A percentile compares a stretch with the other conserved stretches of the same genome.
phyloP scores from a whole-genome alignment of 1,139 yeast species.

The Oligophagozyma castellii region DNA sequence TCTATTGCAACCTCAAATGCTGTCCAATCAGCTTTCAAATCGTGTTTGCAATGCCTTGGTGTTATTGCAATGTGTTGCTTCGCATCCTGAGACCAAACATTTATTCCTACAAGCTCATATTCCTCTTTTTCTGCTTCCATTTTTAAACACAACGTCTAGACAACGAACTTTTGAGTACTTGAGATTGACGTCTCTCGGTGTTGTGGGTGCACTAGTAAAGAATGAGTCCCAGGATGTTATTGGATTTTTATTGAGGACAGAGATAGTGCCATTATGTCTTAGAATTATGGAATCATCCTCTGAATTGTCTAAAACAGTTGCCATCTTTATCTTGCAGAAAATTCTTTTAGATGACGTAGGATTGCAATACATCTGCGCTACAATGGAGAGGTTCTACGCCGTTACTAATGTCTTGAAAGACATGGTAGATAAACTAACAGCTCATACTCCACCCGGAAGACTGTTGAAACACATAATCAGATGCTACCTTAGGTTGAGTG shows the following conservation, averaged over 20 bases:
- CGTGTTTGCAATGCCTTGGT: conserved; percentile 95
- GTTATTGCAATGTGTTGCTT: conserved; percentile 88
- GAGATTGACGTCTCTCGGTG: conserved; percentile 85
- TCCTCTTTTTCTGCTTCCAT: conserved; percentile 86
- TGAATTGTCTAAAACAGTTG: conserved; percentile 89
- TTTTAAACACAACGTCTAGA: conserved; percentile 80
- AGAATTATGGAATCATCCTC: conserved; percentile 94
- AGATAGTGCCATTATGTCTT: conserved; percentile 85
- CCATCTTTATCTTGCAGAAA: conserved; percentile 87
- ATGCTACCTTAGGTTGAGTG: conserved; percentile 82
- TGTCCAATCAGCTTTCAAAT: conserved; percentile 79
- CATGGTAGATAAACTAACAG: conserved; percentile 77
- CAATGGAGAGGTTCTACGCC: conserved; percentile 88
- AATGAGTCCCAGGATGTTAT: conserved; percentile 94
- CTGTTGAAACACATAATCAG: conserved; percentile 85
- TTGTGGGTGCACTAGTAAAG: conserved; percentile 91
- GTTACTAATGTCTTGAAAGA: conserved; percentile 77
- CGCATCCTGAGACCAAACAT: conserved; percentile 80
- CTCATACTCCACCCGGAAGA: conserved; percentile 51
- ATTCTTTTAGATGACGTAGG: conserved; percentile 88
- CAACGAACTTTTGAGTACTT: conserved; percentile 89
- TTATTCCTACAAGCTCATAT: conserved; percentile 80
- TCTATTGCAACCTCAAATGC: conserved; percentile 69
- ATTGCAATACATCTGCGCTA: conserved; percentile 80
- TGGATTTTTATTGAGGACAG: conserved; percentile 78